Percentiles rank a stretch among this genome's conserved stretches.
phyloP scores from a whole-genome alignment of 2,329 filamentous ascomycete species.

The Rhynchosporium agropyri region DNA sequence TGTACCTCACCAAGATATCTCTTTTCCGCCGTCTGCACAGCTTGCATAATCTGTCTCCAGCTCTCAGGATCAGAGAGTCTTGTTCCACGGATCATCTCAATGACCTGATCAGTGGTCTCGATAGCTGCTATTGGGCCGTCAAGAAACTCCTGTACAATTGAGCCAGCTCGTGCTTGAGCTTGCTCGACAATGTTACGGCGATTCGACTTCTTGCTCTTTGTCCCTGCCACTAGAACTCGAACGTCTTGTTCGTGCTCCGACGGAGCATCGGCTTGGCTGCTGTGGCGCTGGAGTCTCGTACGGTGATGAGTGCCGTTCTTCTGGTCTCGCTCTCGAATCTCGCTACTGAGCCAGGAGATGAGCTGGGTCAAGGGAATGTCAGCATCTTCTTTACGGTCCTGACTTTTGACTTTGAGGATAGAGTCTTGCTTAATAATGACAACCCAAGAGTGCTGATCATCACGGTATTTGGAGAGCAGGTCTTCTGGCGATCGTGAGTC shows the following conservation, averaged over 20 bases:
- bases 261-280: constrained; percentile 33
- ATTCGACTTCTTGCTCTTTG: constrained; percentile 89
- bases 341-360: constrained; percentile 76
- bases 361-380: constrained; percentile 77
- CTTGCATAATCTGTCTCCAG: constrained; percentile 81
- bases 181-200: constrained; percentile 84
- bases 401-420: constrained; percentile 77
- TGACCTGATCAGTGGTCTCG: constrained; percentile 81
- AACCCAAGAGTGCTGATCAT: constrained; percentile 82
- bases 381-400: constrained; percentile 77
- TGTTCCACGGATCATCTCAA: constrained; percentile 75
- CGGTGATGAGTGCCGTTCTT: constrained; percentile 54
- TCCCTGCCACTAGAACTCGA: constrained; percentile 79
- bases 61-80: constrained; percentile 77
- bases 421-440: constrained; percentile 81
- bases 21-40: constrained; percentile 73
- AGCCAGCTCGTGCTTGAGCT: constrained; percentile 60
- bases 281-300: constrained; percentile 43
- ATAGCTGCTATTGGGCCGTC: constrained; percentile 83
- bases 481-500: constrained; percentile 81
- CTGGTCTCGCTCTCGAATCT: constrained; percentile 78
- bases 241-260: constrained; percentile 69
- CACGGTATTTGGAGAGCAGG: constrained; percentile 72
- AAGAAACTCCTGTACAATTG: constrained; percentile 70
- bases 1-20: constrained; percentile 84